A percentile compares a stretch with the other conserved stretches of the same genome.
Conservation (phyloP, 1,284 basidiomycete genomes). For the Cryptococcus floricola region DNA sequence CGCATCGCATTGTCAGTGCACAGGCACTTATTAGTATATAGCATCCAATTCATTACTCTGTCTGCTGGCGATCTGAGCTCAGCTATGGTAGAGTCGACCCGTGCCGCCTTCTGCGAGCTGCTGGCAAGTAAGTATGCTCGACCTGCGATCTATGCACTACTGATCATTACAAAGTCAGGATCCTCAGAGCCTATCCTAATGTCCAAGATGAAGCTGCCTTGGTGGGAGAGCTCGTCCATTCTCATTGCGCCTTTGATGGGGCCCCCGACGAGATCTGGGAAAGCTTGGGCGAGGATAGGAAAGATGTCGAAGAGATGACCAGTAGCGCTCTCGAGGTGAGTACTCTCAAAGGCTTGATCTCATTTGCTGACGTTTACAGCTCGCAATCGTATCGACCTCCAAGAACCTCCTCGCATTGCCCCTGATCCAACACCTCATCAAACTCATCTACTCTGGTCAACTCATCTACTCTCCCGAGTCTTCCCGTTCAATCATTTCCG, state of each 20-base stretch:
- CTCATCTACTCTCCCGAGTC: slow-evolving; percentile 54
- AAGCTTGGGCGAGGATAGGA: slow-evolving; percentile 60
- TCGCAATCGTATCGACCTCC: slow-evolving; percentile 75
- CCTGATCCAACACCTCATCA: slow-evolving; percentile 74
- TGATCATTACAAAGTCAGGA: slow-evolving; percentile 56
- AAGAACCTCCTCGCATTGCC: slow-evolving; percentile 74
- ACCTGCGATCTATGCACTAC: neutral
- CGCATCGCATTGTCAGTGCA: neutral
- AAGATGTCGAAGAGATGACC: slow-evolving; percentile 58
- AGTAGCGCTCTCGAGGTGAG: slow-evolving; percentile 71
- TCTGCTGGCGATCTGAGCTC: slow-evolving; percentile 67
- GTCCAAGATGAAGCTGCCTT: slow-evolving; percentile 61
- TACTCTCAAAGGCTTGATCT: neutral
- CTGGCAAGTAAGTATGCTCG: slow-evolving; percentile 56
- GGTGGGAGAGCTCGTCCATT: slow-evolving; percentile 68
- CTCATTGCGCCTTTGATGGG: slow-evolving; percentile 75
- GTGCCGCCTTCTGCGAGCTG: slow-evolving; percentile 75
- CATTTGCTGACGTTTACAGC: slow-evolving; percentile 51
- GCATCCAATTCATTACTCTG: slow-evolving; percentile 47
- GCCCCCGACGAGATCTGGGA: slow-evolving; percentile 64
- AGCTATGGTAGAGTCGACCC: slow-evolving; percentile 63
- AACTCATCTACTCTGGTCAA: slow-evolving; percentile 69
- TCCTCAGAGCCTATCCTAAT: slow-evolving; percentile 65
- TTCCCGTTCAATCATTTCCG: slow-evolving; percentile 68
- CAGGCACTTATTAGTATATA: slow-evolving; percentile 5